Conservation (phyloP, 2,329 filamentous ascomycete species). For the Colletotrichum nymphaeae region DNA sequence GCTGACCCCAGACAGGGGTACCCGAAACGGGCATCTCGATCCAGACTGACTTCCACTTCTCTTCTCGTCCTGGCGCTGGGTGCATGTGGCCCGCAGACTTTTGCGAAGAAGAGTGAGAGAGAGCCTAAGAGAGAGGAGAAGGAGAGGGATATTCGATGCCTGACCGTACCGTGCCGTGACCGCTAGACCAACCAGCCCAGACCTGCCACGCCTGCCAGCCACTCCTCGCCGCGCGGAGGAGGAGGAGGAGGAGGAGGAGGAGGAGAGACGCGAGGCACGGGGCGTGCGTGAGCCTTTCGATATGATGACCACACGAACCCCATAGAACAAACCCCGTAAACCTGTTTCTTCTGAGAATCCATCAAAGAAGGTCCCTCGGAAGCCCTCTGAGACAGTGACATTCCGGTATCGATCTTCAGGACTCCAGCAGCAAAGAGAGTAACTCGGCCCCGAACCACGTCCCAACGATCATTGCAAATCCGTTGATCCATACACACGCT, state of each 20-base stretch:
- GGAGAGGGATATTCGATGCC: too few species aligned
- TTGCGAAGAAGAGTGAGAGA: too few species aligned
- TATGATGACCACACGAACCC: conserved; percentile 15
- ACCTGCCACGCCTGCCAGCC: too few species aligned
- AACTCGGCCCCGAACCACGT: not conserved
- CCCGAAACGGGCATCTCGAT: conserved; percentile 34
- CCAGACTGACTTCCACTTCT: not conserved
- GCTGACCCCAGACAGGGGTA: conserved; percentile 23
- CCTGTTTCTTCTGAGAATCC: conserved; percentile 8
- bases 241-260: not conserved
- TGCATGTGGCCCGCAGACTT: too few species aligned
- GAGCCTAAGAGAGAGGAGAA: not conserved
- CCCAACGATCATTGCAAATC: not conserved
- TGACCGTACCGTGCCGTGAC: too few species aligned
- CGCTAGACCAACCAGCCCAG: too few species aligned
- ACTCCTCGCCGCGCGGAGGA: not conserved
- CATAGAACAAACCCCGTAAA: not conserved
- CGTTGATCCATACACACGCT: not conserved
- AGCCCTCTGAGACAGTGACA: conserved; percentile 1
- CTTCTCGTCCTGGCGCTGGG: not conserved
- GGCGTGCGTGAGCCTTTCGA: not conserved
- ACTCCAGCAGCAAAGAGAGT: not conserved
- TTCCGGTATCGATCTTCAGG: not conserved
- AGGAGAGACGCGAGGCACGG: not conserved
- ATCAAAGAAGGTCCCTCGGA: not conserved